phyloP scores from a whole-genome alignment of 2,329 filamentous ascomycete genomes.

The Phialophora macrospora region DNA sequence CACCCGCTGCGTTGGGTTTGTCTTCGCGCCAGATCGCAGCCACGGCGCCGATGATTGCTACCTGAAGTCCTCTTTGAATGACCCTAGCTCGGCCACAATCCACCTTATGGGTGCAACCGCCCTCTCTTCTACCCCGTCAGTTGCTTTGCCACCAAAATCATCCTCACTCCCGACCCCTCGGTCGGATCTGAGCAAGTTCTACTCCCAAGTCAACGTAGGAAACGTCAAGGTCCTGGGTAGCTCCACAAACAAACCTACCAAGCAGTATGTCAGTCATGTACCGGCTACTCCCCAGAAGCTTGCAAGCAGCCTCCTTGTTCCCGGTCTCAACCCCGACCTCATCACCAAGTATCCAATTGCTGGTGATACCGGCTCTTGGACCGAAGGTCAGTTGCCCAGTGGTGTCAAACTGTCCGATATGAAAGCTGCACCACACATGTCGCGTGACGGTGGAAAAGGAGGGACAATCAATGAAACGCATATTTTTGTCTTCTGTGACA shows the following conservation, averaged over 20 bases:
- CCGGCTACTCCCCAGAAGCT: slow-evolving; percentile 35
- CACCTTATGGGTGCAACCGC: slow-evolving; percentile 39
- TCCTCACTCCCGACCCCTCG: slow-evolving; percentile 11
- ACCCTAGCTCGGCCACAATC: slow-evolving; percentile 35
- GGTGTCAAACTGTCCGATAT: slow-evolving; percentile 26
- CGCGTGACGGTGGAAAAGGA: slow-evolving; percentile 44
- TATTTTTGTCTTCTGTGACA: slow-evolving; percentile 45
- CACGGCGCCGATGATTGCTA: slow-evolving; percentile 41
- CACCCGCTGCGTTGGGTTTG: slow-evolving; percentile 36
- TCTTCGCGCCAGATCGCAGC: slow-evolving; percentile 40
- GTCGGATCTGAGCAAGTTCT: background rate
- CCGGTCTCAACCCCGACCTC: slow-evolving; percentile 41
- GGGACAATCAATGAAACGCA: slow-evolving; percentile 43
- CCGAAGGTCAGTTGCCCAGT: slow-evolving; percentile 28
- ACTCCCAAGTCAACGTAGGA: slow-evolving; percentile 32
- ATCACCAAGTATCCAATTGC: slow-evolving; percentile 41
- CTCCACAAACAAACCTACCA: slow-evolving; percentile 39
- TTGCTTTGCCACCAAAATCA: slow-evolving; percentile 5
- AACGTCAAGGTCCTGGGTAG: slow-evolving; percentile 38
- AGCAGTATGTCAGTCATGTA: slow-evolving; percentile 40
- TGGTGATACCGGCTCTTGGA: slow-evolving; percentile 39
- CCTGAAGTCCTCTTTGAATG: slow-evolving; percentile 40
- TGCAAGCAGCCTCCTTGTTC: slow-evolving; percentile 34
- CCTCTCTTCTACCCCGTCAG: slow-evolving; percentile 3
- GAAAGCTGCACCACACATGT: slow-evolving; percentile 40